Evolutionary conservation across 352 stramenopile genomes (phyloP).

Genomic region (Globisporangium heterothallicum): DNA sequence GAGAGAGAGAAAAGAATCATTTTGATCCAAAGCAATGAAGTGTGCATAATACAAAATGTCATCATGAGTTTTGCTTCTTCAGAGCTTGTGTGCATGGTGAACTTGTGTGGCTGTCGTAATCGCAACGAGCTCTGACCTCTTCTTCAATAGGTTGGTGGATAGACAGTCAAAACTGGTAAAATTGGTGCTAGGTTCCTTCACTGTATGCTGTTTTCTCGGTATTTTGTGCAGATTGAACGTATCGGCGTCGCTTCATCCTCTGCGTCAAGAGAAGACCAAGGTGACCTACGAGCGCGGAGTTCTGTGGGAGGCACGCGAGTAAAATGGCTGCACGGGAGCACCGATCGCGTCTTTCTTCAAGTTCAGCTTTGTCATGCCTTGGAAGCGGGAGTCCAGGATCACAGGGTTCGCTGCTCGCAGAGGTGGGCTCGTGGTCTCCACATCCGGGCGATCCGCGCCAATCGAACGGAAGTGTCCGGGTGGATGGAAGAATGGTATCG

Average conservation of each 20-base stretch:
- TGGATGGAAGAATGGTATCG: background rate
- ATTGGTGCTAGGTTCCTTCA: too few species aligned
- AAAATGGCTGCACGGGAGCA: slow-evolving; percentile 11
- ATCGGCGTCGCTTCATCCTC: too few species aligned
- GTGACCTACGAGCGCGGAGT: background rate
- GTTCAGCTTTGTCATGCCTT: slow-evolving; percentile 6
- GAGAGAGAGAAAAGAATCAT: background rate
- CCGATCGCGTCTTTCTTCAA: background rate
- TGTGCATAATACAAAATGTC: background rate
- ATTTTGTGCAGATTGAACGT: too few species aligned
- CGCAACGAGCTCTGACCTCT: too few species aligned
- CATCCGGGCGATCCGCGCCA: slow-evolving; percentile 14
- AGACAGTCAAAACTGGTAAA: slow-evolving; percentile 3
- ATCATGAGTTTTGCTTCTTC: too few species aligned
- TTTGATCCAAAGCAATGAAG: background rate
- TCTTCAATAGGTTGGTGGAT: slow-evolving; percentile 3
- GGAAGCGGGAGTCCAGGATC: slow-evolving; percentile 20
- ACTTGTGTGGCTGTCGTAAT: too few species aligned
- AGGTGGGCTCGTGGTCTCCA: slow-evolving; percentile 16
- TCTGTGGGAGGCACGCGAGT: slow-evolving; percentile 2
- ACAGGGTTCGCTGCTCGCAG: slow-evolving; percentile 17
- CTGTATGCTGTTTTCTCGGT: too few species aligned
- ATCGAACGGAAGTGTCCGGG: slow-evolving; percentile 19
- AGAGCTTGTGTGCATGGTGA: background rate
- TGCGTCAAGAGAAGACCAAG: too few species aligned